Evolutionary conservation across 495 filamentous ascomycete species (phyloP), one percentile per base, ranked within the genome.

Genomic region (Neurospora sp.): DNA sequence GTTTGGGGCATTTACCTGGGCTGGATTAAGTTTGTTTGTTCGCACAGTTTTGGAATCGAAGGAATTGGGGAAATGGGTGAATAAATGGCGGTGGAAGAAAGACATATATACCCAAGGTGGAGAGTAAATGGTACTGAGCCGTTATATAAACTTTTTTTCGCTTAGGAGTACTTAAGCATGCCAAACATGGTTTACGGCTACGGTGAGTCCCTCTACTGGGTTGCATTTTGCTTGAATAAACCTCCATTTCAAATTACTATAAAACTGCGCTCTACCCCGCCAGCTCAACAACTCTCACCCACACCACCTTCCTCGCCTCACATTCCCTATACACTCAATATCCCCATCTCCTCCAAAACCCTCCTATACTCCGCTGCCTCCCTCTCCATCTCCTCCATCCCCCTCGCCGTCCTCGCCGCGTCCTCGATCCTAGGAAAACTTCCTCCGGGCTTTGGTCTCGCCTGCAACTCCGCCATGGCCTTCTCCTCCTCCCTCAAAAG

Each of bases 331-430:
- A 65, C 53, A 17, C 27, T 65, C 14, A 0, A 3, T 35, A 65
- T 70, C 61, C 76, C 82, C 81, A 86, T 81, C 72, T 72, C 69
- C 68, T 72, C 75, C 75, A 86, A 73, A 17, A 81, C 73, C 71
- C 75, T 71, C 53, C 86, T 84, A 78, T 92, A 88, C 82, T 88
- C 84, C 65, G 79, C 81, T 16, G 94, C 96, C 84, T 99, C 95
- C 14, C 81, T 83, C 73, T 84, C 82, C 96, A 99, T 98, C 79
- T 94, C 92, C 76, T 88, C 88, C 81, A 87, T 84, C 38, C 83
- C 83, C 81, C 94, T 88, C 69, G 93, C 84, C 82, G 83, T 84
- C 78, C 96, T 87, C 73, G 86, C 86, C 68, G 86, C 85, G 78
- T 97, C 89, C 80, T 94, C 92, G 74, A 87, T 84, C 16, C 77